A percentile compares a stretch with the other conserved stretches of the same genome.
Conservation (phyloP, 371 early-diverging fungal genomes). For the Mucor lusitanicus region DNA sequence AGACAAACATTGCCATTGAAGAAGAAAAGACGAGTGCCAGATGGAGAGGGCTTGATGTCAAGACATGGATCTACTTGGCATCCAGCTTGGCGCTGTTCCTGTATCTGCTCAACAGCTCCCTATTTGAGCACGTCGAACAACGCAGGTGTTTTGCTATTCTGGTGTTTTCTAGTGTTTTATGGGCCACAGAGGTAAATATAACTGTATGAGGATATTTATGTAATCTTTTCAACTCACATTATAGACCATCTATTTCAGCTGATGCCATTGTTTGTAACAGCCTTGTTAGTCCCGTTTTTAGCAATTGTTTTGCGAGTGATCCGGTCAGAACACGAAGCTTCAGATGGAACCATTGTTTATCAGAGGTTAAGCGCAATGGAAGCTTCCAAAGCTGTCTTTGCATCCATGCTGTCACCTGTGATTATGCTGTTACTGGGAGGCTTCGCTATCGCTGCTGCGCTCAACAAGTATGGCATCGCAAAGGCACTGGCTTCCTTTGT, state of each 20-base stretch:
- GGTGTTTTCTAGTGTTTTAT: slow-evolving; percentile 59
- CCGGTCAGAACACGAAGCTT: slow-evolving; percentile 63
- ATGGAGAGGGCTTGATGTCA: slow-evolving; percentile 10
- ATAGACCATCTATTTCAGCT: slow-evolving; percentile 71
- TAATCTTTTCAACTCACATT: slow-evolving; percentile 72
- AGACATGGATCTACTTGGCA: slow-evolving; percentile 10
- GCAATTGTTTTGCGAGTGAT: slow-evolving; percentile 71
- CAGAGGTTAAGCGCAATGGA: slow-evolving; percentile 53
- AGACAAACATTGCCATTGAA: neutral
- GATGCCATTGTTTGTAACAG: slow-evolving; percentile 81
- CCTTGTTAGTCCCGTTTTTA: slow-evolving; percentile 75
- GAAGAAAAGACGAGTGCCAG: slow-evolving; percentile 28
- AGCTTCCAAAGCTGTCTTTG: slow-evolving; percentile 73
- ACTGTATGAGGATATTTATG: slow-evolving; percentile 50
- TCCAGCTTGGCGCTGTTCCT: slow-evolving; percentile 53
- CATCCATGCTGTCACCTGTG: slow-evolving; percentile 82
- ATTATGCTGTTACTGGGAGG: slow-evolving; percentile 86
- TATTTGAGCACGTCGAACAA: slow-evolving; percentile 60
- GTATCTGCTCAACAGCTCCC: slow-evolving; percentile 47
- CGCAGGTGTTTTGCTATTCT: slow-evolving; percentile 64
- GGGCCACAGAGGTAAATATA: slow-evolving; percentile 65
- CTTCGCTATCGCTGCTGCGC: slow-evolving; percentile 79
- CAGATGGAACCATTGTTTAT: slow-evolving; percentile 58
- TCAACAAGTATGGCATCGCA: slow-evolving; percentile 90
- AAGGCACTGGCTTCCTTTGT: slow-evolving; percentile 87